Evolutionary conservation across 768 basidiomycete species (phyloP), one percentile per base, ranked within the genome.

Genomic region (Serendipita indica): DNA sequence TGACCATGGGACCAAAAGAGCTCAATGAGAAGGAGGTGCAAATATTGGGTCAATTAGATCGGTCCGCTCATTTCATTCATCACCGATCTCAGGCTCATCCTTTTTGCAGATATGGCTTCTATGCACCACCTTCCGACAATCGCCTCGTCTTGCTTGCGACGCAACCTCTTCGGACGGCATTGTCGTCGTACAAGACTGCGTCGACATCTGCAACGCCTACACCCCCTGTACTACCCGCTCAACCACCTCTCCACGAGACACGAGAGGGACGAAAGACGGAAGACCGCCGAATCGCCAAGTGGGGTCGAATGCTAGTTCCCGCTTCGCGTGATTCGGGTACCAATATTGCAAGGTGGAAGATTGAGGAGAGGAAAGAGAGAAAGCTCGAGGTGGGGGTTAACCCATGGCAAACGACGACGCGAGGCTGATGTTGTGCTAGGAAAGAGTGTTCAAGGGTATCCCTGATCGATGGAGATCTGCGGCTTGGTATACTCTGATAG

Each of bases 391-490:
- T 54, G 7, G 22, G 49, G 22, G 10, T 18, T 57, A 59, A 1
- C 7, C 18, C 1, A n/a, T 45, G 2, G 57, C n/a, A 7, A 10
- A 39, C 39, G 0, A 52, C 39, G 1, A 57, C 33, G 59, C 60
- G 14, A 61, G 63, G 35, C 25, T 34, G 12, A 34, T 69, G 68
- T 61, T 2, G 22, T 20, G 72, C 18, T 77, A 84, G 32, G 71
- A 79, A 63, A 77, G 94, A 30, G 80, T 84, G 57, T 97, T 89
- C 75, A 99, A 99, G 68, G 96, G 96, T 59, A 83, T 98, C 30
- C 96, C 96, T 1, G 94, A 98, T 70, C 79, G 92, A 52, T 99
- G 96, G 96, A 77, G 96, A 39, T 75, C 79, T 56, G 94, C 90
- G 3, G 89, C 83, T 0, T 99, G 96, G 96, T 88, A 85, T 63